phyloP scores from a whole-genome alignment of 768 basidiomycete species.

The Cystobasidium tubakii region DNA sequence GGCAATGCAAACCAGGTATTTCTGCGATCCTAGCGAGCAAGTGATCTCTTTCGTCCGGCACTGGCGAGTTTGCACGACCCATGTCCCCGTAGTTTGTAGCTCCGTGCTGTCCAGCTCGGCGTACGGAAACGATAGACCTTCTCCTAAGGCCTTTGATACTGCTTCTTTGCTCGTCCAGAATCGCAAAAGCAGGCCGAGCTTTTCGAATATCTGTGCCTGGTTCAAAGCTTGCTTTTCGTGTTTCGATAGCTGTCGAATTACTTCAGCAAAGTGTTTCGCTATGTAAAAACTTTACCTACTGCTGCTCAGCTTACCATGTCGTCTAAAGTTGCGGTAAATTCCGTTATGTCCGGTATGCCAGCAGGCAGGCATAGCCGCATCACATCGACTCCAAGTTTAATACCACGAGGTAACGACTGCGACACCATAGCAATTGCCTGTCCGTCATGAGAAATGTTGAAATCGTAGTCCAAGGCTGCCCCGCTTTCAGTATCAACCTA shows the following conservation, averaged over 20 bases:
- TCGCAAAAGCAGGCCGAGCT: conserved; percentile 11
- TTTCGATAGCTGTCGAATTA: conserved; percentile 1
- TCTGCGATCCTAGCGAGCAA: neutral
- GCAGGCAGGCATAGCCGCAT: conserved; percentile 19
- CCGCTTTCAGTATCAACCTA: neutral
- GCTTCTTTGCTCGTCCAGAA: conserved; percentile 33
- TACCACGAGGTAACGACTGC: neutral
- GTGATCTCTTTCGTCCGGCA: neutral
- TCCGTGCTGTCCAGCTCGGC: conserved; percentile 1
- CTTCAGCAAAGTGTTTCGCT: neutral
- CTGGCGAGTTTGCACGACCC: neutral
- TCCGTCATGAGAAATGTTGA: conserved; percentile 34
- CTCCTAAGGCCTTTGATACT: conserved; percentile 26
- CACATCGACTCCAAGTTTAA: conserved; percentile 24
- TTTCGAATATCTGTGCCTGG: neutral
- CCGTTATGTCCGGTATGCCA: conserved; percentile 14
- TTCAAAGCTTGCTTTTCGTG: conserved; percentile 1
- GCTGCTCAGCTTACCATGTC: conserved; percentile 9
- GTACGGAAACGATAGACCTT: conserved; percentile 22
- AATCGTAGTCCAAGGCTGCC: conserved; percentile 25
- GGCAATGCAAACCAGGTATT: neutral
- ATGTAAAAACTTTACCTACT: neutral
- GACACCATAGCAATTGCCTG: conserved; percentile 10
- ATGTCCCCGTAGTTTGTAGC: neutral
- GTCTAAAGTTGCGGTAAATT: conserved; percentile 22